A percentile compares a stretch with the other conserved stretches of the same genome.
Conservation (phyloP, 371 early-diverging fungal genomes). For the Rhizomucor pusillus region DNA sequence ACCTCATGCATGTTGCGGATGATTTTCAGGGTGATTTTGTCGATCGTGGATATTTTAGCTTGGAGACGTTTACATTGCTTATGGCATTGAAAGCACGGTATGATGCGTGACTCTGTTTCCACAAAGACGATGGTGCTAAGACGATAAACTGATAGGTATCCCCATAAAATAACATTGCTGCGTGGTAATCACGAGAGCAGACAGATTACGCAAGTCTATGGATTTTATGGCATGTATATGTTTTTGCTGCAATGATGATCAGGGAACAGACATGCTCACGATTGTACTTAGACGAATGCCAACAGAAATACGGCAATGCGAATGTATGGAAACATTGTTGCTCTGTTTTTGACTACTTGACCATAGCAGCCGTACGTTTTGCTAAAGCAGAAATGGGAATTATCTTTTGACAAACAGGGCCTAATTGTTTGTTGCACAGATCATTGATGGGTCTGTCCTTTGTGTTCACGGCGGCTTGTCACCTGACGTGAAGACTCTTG, state of each 20-base stretch:
- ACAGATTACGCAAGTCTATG: conserved; percentile 99
- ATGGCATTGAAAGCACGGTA: conserved; percentile 96
- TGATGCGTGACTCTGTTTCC: conserved; percentile 1
- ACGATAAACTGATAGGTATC: too few relatives aligned
- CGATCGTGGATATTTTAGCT: conserved; percentile 99
- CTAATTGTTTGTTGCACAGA: too few relatives aligned
- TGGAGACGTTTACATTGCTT: conserved; percentile 97
- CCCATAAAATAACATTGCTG: conserved; percentile 94
- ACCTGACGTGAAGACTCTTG: conserved; percentile 94
- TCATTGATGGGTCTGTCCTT: conserved; percentile 72
- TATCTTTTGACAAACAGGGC: conserved; percentile 3
- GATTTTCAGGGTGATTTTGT: conserved; percentile 93
- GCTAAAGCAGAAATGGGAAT: conserved; percentile 35
- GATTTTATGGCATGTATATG: conserved; percentile 88
- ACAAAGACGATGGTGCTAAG: too few relatives aligned
- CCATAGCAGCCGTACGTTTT: conserved; percentile 96
- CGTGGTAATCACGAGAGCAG: conserved; percentile 99
- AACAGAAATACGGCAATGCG: conserved; percentile 97
- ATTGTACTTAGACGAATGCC: conserved; percentile 86
- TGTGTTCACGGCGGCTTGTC: conserved; percentile 99
- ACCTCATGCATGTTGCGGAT: background rate
- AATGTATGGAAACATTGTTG: conserved; percentile 99
- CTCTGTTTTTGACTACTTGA: conserved; percentile 98
- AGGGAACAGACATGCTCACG: background rate
- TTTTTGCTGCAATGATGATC: background rate